Conservation (phyloP, 169 alveolate species). For the Ichthyophthirius multifiliis region DNA sequence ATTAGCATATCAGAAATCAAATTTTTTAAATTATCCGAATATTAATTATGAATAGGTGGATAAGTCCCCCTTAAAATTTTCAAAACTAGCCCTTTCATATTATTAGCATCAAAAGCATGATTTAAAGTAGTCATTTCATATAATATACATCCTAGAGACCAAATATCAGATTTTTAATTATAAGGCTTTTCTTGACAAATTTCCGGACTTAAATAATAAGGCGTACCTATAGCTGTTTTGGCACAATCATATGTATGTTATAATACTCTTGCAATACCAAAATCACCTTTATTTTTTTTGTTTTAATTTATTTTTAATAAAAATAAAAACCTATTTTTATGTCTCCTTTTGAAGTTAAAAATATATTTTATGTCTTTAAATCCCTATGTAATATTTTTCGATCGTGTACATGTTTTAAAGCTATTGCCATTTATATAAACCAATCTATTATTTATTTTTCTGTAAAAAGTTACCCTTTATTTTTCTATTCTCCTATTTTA, state of each 20-base stretch:
- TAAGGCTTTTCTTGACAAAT: constrained; percentile 74
- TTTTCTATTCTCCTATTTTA: constrained; percentile 57
- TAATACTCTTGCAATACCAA: constrained; percentile 74
- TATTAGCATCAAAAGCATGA: constrained; percentile 76
- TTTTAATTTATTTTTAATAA: not conserved
- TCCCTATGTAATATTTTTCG: constrained; percentile 82
- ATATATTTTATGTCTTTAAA: constrained; percentile 78
- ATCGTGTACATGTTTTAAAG: constrained; percentile 76
- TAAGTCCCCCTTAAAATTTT: constrained; percentile 82
- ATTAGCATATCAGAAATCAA: constrained; percentile 79
- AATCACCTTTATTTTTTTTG: constrained; percentile 41
- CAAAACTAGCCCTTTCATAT: constrained; percentile 76
- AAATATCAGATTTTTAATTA: constrained; percentile 67
- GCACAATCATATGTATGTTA: constrained; percentile 73
- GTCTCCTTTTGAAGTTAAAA: constrained; percentile 60
- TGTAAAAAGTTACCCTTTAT: constrained; percentile 55
- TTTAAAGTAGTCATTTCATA: constrained; percentile 72
- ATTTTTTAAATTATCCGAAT: constrained; percentile 58
- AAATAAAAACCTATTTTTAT: constrained; percentile 59
- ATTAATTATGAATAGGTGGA: constrained; percentile 75
- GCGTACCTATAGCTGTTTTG: constrained; percentile 75
- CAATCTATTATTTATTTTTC: constrained; percentile 79
- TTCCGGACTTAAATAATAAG: constrained; percentile 76
- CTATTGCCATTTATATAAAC: constrained; percentile 84
- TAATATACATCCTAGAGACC: constrained; percentile 77